Evolutionary conservation across 140 eudicot species (phyloP).

Genomic region (Stevia rebaudiana): DNA sequence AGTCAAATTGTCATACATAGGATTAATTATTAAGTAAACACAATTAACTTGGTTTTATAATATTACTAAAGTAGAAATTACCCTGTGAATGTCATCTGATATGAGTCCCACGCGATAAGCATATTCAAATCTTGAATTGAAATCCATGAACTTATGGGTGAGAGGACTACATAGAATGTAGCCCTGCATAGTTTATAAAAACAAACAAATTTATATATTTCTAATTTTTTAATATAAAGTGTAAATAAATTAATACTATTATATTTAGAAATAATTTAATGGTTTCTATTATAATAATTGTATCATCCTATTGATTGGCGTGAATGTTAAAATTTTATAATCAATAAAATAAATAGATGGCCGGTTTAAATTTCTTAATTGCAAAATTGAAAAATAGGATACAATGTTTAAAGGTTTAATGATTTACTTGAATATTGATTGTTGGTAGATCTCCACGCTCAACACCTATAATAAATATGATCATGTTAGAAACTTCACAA

Average conservation of each 20-base stretch:
- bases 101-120: conserved; percentile 44
- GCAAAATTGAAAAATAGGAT: not conserved
- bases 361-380: too few species aligned
- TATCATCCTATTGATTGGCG: too few species aligned
- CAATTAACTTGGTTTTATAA: too few species aligned
- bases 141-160: conserved; percentile 18
- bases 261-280: too few species aligned
- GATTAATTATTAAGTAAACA: too few species aligned
- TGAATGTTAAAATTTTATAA: too few species aligned
- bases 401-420: not conserved
- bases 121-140: conserved; percentile 28
- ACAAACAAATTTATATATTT: too few species aligned
- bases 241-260: too few species aligned
- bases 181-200: conserved; percentile 18
- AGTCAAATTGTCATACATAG: not conserved
- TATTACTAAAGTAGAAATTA: not conserved
- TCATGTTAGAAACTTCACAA: not conserved
- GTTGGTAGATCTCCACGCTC: conserved; percentile 22
- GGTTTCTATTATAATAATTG: too few species aligned
- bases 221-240: too few species aligned
- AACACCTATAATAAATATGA: not conserved
- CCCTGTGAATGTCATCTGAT: conserved; percentile 33
- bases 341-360: too few species aligned
- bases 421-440: conserved; percentile 18
- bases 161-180: conserved; percentile 30